A percentile compares a stretch with the other conserved stretches of the same genome.
phyloP scores from a whole-genome alignment of 208 protist species.

The Blechomonas ayalai region DNA sequence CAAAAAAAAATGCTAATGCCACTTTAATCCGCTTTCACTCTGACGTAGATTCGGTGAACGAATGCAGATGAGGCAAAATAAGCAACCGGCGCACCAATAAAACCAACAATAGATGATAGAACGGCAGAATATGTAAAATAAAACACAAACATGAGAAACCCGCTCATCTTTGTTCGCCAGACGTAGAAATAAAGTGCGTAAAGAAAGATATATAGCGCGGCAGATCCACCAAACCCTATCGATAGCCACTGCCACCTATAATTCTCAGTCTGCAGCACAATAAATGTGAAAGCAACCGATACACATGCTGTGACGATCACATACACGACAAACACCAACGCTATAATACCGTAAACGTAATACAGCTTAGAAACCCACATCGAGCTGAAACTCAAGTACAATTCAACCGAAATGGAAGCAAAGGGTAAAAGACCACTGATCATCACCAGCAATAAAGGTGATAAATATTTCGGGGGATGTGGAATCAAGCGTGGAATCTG shows the following conservation, averaged over 20 bases:
- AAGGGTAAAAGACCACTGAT: conserved; percentile 92
- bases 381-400: conserved; percentile 93
- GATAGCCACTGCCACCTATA: conserved; percentile 92
- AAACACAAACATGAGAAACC: conserved; percentile 85
- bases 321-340: conserved; percentile 89
- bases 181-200: conserved; percentile 92
- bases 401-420: conserved; percentile 93
- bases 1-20: background rate
- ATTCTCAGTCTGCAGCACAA: conserved; percentile 91
- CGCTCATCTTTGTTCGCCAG: conserved; percentile 85
- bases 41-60: conserved; percentile 36
- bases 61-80: conserved; percentile 35
- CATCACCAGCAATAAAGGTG: conserved; percentile 26
- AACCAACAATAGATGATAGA: conserved; percentile 8
- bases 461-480: conserved; percentile 41
- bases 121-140: conserved; percentile 82
- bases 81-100: conserved; percentile 29
- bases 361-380: conserved; percentile 97
- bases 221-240: conserved; percentile 80
- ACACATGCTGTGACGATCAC: conserved; percentile 86
- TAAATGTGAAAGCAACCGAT: conserved; percentile 86
- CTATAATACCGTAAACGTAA: conserved; percentile 94
- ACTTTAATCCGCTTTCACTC: conserved; percentile 35
- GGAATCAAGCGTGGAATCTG: conserved; percentile 91
- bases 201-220: conserved; percentile 73